phyloP scores from a whole-genome alignment of 2,329 filamentous ascomycete species.

The Chalara sp. region DNA sequence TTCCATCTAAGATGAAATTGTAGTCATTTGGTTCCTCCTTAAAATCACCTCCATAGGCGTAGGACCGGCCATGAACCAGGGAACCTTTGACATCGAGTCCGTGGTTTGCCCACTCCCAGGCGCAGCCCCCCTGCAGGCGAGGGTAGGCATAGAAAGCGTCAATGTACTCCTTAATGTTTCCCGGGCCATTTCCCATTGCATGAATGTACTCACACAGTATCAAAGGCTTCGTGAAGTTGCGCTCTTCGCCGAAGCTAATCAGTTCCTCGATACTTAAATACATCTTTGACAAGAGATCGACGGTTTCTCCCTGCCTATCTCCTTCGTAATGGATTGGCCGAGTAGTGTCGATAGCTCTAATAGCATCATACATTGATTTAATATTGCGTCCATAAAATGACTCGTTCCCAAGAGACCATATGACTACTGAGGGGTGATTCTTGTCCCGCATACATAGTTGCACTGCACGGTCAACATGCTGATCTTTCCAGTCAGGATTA shows the following conservation, averaged over 20 bases:
- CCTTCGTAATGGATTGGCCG: constrained; percentile 51
- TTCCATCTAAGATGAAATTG: constrained; percentile 37
- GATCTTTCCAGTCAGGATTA: constrained; percentile 40
- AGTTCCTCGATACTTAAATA: constrained; percentile 42
- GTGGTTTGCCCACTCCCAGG: constrained; percentile 34
- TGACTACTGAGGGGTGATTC: constrained; percentile 47
- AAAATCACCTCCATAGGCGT: constrained; percentile 39
- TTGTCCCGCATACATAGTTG: constrained; percentile 49
- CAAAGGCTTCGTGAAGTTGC: constrained; percentile 40
- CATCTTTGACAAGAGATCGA: constrained; percentile 51
- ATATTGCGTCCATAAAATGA: constrained; percentile 51
- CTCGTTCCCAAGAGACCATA: constrained; percentile 54
- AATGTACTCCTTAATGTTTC: constrained; percentile 60
- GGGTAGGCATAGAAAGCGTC: constrained; percentile 40
- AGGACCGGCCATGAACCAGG: constrained; percentile 27
- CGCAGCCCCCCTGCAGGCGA: constrained; percentile 28
- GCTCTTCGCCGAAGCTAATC: constrained; percentile 19
- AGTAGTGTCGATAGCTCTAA: constrained; percentile 41
- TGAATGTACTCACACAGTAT: constrained; percentile 50
- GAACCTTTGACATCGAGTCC: constrained; percentile 35
- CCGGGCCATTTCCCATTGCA: constrained; percentile 70
- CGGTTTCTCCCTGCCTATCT: constrained; percentile 41
- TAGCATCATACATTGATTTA: constrained; percentile 47
- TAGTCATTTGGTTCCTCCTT: constrained; percentile 36
- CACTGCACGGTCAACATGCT: constrained; percentile 49